These are phyloP conservation scores for Ophiostoma australiae DNA, from an alignment of 2,329 filamentous ascomycete genomes.

Conservation along the genomic window DNA sequence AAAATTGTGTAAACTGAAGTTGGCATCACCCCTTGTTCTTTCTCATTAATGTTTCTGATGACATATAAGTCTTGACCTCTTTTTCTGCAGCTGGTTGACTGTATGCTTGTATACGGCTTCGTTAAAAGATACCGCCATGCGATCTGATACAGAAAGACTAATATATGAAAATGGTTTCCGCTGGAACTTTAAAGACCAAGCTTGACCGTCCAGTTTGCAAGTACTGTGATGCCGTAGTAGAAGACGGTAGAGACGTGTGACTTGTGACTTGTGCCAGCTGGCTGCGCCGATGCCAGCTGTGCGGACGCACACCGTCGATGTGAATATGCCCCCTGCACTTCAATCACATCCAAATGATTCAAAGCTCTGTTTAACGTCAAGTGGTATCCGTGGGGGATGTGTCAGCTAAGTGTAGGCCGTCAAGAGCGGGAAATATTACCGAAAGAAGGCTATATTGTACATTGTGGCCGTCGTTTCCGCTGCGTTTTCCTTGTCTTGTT, in stretches of 20 bases:
- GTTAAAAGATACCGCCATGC: not conserved
- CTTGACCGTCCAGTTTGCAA: not conserved
- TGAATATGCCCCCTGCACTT: not conserved
- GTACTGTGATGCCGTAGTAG: not conserved
- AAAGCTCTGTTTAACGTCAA: not conserved
- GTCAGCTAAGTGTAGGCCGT: not conserved
- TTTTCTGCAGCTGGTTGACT: too few relatives aligned
- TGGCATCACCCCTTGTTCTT: not conserved
- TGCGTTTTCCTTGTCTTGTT: not conserved
- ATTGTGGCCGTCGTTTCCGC: not conserved
- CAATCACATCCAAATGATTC: not conserved
- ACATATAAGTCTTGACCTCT: too few relatives aligned
- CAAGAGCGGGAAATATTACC: not conserved
- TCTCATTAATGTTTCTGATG: too few relatives aligned
- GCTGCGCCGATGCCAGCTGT: not conserved
- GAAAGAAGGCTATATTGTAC: not conserved
- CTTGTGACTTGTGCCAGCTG: not conserved
- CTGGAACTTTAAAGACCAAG: not conserved
- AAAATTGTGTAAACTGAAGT: not conserved
- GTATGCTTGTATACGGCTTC: too few relatives aligned
- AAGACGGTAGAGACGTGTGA: not conserved
- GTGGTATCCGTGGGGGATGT: not conserved
- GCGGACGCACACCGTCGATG: not conserved
- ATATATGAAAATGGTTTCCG: too few relatives aligned
- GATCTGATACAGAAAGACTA: not conserved